These are phyloP conservation scores for Pyrenophora graminea DNA, from an alignment of 2,329 filamentous ascomycete genomes.

Conservation along the genomic window DNA sequence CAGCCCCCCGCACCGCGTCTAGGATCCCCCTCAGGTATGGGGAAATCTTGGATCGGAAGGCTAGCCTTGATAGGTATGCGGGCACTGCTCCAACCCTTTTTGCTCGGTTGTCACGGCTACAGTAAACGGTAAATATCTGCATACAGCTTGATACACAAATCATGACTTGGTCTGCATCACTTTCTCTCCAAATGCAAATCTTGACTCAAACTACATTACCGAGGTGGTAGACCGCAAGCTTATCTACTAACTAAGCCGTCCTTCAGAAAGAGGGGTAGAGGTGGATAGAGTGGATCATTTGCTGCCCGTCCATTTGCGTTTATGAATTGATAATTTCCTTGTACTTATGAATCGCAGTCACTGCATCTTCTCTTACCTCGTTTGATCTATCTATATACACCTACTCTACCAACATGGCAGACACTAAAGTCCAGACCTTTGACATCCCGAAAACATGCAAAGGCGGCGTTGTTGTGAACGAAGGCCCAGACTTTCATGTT, in stretches of 20 bases:
- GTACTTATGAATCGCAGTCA: background rate
- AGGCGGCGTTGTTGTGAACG: conserved; percentile 58
- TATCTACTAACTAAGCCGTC: too few relatives aligned
- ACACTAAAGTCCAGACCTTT: conserved; percentile 33
- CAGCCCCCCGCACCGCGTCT: conserved; percentile 8
- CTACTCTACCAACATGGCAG: conserved; percentile 24
- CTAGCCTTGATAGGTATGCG: background rate
- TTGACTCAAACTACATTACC: too few relatives aligned
- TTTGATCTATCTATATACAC: background rate
- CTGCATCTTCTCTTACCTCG: background rate
- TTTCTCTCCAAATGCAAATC: too few relatives aligned
- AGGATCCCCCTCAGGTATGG: conserved; percentile 1
- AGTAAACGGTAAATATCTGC: background rate
- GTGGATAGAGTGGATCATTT: too few relatives aligned
- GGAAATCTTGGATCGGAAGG: background rate
- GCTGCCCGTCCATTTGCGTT: too few relatives aligned
- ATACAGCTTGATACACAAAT: too few relatives aligned
- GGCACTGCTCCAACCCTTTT: background rate
- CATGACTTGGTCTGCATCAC: too few relatives aligned
- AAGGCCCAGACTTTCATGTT: conserved; percentile 55
- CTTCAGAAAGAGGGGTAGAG: too few relatives aligned
- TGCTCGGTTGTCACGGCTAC: background rate
- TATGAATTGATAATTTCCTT: background rate
- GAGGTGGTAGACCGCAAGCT: too few relatives aligned
- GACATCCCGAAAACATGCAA: conserved; percentile 57